Evolutionary conservation across 2,329 filamentous ascomycete genomes (phyloP), one percentile per base, ranked within the genome.

Genomic region (Eutypella sp.): DNA sequence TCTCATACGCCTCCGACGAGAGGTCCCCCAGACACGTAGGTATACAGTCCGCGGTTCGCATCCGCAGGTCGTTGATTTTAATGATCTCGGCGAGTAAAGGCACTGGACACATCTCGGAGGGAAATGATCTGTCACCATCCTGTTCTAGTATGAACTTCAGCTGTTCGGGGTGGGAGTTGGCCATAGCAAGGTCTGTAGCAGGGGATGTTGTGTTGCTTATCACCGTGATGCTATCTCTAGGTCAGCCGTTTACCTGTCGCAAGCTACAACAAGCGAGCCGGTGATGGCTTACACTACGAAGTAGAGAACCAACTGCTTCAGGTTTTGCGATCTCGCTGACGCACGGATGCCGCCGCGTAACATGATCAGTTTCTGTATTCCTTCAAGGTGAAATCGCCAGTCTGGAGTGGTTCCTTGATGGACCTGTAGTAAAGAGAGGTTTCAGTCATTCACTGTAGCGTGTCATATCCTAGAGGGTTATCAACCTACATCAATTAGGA

Each of bases 201-300:
- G 67, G 66, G 1, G 58, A 64, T 2, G 66, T 64, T 3, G 67
- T 69, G 42, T 70, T 65, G 2, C 58, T 62, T 4, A 67, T 57
- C 3, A 67, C 58, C 1, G 59, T 52, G 23, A 58, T 43, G 44
- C 66, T 68, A 19, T 25, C 24, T 19, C 10, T n/a, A 37, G 13
- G 31, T 58, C 42, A 58, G 51, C 42, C 38, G 23, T n/a, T 18
- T 39, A 8, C 13, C 33, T 13, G 10, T 13, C 23, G 16, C 4
- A 42, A 40, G 15, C 9, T 41, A 34, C 10, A 33, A 9, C 27
- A 29, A 13, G 15, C 11, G 18, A 2, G 15, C 13, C 13, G 22
- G 22, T 19, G 24, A 15, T 11, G 13, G 58, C 57, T 23, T 57
- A 63, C 60, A 50, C 56, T 34, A 31, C 54, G 51, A 44, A 58